Base-by-base conservation (phyloP, 169 alveolate genomes). In the Theileria sp. region DNA sequence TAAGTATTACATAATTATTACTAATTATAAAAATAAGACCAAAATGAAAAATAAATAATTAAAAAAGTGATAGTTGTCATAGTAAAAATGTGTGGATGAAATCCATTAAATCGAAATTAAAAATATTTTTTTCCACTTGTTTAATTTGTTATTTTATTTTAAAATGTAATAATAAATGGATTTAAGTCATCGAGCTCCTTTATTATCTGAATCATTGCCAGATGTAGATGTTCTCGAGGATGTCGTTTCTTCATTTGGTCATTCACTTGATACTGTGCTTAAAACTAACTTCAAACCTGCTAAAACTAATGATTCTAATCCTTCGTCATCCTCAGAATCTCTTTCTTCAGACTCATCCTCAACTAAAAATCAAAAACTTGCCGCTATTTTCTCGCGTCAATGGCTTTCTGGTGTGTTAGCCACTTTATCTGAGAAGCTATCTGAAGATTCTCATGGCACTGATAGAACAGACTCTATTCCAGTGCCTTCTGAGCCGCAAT, bases 391-490 rank as follows among this genome's bases (percentile, higher is more conserved):
- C 77, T 83, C 86, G 36, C 61, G 89, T 5, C 89, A 83, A 44
- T 83, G 89, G 89, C 64, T 83, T 26, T 69, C 89, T 0, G 89
- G 86, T 1, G 89, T 83, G 44, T 51, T 83, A 38, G 78, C 82
- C 34, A 71, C 70, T 26, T 69, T 83, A 28, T 61, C 83, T 12
- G 75, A 66, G 36, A 77, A 83, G 25, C 67, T 83, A 21, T 77
- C 75, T n/a, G 73, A 76, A 4, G 82, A 75, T 9, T 36, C 64
- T 15, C 64, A 44, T 15, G 19, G 58, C 10, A 56, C 54, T 19
- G 10, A 34, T 26, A 17, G 17, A 51, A 66, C 36, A 30, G 25
- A n/a, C 72, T 3, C 80, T 1, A 56, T 60, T 25, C 60, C 80
- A 1, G 64, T 65, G 21, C 84, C 84, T 26, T 50, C 84, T 19